Conservation (phyloP, 2,329 filamentous ascomycete genomes). For the Arthroderma uncinatum region DNA sequence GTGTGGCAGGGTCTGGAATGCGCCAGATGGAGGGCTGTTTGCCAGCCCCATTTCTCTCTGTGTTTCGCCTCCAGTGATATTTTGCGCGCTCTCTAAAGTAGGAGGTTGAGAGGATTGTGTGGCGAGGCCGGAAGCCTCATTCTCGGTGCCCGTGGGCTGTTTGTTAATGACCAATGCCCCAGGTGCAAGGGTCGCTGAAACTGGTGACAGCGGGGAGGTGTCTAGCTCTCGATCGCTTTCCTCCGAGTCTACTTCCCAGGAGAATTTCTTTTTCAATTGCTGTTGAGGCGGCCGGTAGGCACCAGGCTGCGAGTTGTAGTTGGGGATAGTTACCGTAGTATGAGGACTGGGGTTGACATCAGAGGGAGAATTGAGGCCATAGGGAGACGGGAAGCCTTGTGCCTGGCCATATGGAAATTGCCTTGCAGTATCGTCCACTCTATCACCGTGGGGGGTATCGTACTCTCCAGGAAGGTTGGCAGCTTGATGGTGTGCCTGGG, state of each 20-base stretch:
- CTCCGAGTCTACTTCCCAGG: conserved; percentile 29
- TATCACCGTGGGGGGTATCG: too few species aligned
- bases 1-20: background rate
- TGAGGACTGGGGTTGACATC: too few species aligned
- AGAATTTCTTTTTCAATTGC: conserved; percentile 29
- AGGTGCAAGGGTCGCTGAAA: background rate
- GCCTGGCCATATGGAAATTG: background rate
- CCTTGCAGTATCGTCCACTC: too few species aligned
- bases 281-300: background rate
- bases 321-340: background rate
- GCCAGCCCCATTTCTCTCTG: background rate
- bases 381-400: background rate
- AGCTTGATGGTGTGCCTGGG: too few species aligned
- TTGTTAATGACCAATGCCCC: conserved; percentile 1
- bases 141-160: background rate
- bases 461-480: too few species aligned
- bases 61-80: background rate
- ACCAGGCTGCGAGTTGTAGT: background rate
- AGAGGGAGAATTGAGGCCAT: background rate
- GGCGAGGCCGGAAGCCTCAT: background rate
- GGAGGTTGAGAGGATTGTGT: background rate
- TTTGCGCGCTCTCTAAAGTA: background rate
- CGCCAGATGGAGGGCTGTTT: background rate
- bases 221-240: conserved; percentile 6
- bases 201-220: background rate